phyloP scores from a whole-genome alignment of 2,329 filamentous ascomycete species.

The Trichophyton schoenleinii region DNA sequence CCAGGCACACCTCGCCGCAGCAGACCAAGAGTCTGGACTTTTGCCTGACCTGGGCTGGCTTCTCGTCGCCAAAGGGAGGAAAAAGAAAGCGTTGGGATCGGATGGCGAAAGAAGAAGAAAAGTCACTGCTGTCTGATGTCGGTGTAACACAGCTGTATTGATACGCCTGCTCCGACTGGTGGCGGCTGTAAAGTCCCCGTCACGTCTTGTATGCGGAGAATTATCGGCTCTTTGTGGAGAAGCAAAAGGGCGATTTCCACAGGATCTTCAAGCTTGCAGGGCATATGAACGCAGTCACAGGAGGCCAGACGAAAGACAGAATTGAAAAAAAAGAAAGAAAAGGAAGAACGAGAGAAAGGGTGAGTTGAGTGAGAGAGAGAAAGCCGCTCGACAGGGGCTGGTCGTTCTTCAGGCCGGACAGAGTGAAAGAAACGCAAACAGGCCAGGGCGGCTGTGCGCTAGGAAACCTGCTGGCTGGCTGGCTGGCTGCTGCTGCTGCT shows the following conservation, averaged over 20 bases:
- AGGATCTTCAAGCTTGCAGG: neutral
- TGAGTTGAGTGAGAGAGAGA: too few relatives aligned
- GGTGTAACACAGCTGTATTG: neutral
- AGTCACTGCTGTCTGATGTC: neutral
- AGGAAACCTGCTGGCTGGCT: too few relatives aligned
- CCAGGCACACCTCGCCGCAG: too few relatives aligned
- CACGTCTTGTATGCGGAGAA: constrained; percentile 1
- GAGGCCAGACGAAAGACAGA: neutral
- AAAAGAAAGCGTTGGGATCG: neutral
- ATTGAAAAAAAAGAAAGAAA: too few relatives aligned
- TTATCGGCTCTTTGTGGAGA: neutral
- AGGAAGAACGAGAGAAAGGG: too few relatives aligned
- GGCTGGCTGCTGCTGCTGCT: too few relatives aligned
- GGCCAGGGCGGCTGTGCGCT: too few relatives aligned
- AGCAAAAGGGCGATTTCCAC: neutral
- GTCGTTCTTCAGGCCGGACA: too few relatives aligned
- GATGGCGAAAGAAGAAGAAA: neutral
- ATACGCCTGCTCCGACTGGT: neutral
- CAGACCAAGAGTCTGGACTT: too few relatives aligned
- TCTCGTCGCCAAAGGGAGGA: neutral
- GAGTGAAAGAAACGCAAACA: too few relatives aligned
- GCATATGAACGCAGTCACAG: neutral
- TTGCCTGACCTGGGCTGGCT: neutral
- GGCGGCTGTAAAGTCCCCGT: neutral
- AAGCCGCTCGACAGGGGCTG: too few relatives aligned